Base-by-base conservation (phyloP, 2,329 filamentous ascomycete species). In the Stagonosporopsis vannaccii region DNA sequence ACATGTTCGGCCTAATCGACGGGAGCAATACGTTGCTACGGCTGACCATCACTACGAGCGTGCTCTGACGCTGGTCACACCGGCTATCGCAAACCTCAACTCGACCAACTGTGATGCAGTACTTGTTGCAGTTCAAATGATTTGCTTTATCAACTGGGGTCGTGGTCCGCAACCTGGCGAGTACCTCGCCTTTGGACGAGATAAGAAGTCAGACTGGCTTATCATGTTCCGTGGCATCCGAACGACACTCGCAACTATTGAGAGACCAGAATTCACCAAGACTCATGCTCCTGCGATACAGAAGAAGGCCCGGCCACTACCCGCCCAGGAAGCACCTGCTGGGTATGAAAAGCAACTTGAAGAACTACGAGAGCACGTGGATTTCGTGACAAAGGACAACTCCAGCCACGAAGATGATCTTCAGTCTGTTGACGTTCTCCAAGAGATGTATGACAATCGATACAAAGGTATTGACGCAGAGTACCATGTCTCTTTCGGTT, bases 161-260 rank as follows among this genome's bases (percentile, higher is more conserved):
- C 60, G 61, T 13, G 68, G 68, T 2, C 68, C 68, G 1, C 61
- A 66, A 32, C 61, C 65, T 4, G 70, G 68, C 6, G 68, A 72
- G 46, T 72, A 65, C 35, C 66, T 72, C 15, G 68, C 70, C 6
- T 72, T 72, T 22, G 65, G 66, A n/a, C 48, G 56, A 22, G 53
- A 61, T 2, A 60, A 60, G 28, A 63, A 42, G 28, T 71, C 70
- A 15, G 66, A 72, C 23, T 72, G 68, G 68, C 60, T 72, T n/a
- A 43, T 67, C 35, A 68, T 72, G 66, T 71, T 72, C 20, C 64
- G 67, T 28, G 70, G 68, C 1, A 64, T 72, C 3, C 61, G 65
- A 20, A 68, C 65, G 1, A 72, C 66, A n/a, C 39, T 59, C 3
- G 33, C 61, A 11, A 60, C 54, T 9, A n/a, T 66, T 7, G 49